These are phyloP conservation scores for Lojkania enalia DNA, from an alignment of 2,329 filamentous ascomycete species.

Conservation along the genomic window DNA sequence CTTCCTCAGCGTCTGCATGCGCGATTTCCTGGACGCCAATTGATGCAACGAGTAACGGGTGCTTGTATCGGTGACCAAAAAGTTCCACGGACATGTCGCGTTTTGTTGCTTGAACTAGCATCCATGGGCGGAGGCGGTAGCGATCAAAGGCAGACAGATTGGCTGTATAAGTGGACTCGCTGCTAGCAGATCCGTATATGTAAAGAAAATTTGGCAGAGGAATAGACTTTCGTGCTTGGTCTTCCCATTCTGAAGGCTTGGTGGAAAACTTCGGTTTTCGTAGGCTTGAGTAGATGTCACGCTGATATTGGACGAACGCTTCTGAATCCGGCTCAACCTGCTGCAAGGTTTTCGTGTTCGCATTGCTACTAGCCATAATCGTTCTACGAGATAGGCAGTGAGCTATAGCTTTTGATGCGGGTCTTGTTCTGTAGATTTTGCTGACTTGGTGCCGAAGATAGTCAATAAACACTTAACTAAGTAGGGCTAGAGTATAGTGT, in stretches of 20 bases:
- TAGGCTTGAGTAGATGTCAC: conserved; percentile 45
- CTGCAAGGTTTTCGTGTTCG: too few species aligned
- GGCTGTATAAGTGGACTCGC: conserved; percentile 39
- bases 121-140: conserved; percentile 45
- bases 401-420: too few species aligned
- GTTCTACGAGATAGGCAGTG: too few species aligned
- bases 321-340: conserved; percentile 45
- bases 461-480: too few species aligned
- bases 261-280: conserved; percentile 46
- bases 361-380: too few species aligned
- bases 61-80: conserved; percentile 50
- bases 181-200: conserved; percentile 44
- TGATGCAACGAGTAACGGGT: conserved; percentile 66
- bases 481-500: too few species aligned
- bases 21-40: conserved; percentile 71
- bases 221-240: conserved; percentile 36
- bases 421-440: too few species aligned
- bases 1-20: conserved; percentile 66
- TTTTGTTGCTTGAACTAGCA: conserved; percentile 45
- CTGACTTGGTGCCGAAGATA: too few species aligned
- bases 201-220: conserved; percentile 46
- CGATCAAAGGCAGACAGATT: conserved; percentile 46
- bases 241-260: conserved; percentile 46
- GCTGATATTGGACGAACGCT: conserved; percentile 36
- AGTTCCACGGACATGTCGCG: conserved; percentile 33